Base-by-base conservation (phyloP, 2,329 filamentous ascomycete species). In the Bipolaris victoriae region DNA sequence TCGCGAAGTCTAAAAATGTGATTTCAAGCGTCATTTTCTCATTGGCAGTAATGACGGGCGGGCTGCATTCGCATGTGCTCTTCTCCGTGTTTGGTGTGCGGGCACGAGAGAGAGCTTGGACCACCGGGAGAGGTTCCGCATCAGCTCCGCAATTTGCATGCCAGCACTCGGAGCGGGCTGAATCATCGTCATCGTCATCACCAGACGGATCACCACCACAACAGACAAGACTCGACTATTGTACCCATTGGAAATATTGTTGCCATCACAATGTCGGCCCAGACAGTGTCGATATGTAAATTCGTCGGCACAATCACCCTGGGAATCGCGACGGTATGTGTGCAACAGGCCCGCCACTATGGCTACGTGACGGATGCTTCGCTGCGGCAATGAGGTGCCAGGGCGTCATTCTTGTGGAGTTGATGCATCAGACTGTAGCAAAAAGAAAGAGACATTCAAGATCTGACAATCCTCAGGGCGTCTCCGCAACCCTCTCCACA, bases 261-360 rank as follows among this genome's bases (percentile, higher is more conserved):
- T 26, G 20, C 15, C 29, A 41, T 22, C 58, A 70, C 54, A 52
- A 82, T 74, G 77, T 90, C 92, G 86, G 83, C 86, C 68, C 86
- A 84, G 68, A 87, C 87, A 72, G 83, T 97, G 72, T 88, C 91
- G 54, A 80, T 90, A 76, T 87, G 90, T 80, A 97, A 98, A 81
- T 97, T 97, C 76, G 90, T 97, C 66, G 94, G 94, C 72, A 96
- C 92, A 49, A 86, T 96, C 65, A 94, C 90, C 69, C 84, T 97
- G 56, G 94, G 94, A 62, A 84, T 97, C 55, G 80, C 96, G 76
- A 97, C 92, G 58, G 92, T 96, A 85, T 71, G 89, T 82, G 29
- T 59, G 6, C 29, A 45, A 9, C 45, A 16, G 31, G 54, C 24
- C 57, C 71, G 66, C 66, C 61, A 58, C 58, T 49, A 48, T 11